Percentiles rank a stretch among this genome's conserved stretches.
phyloP scores from a whole-genome alignment of 2,329 filamentous ascomycete genomes.

The Elsinoe necatrix region DNA sequence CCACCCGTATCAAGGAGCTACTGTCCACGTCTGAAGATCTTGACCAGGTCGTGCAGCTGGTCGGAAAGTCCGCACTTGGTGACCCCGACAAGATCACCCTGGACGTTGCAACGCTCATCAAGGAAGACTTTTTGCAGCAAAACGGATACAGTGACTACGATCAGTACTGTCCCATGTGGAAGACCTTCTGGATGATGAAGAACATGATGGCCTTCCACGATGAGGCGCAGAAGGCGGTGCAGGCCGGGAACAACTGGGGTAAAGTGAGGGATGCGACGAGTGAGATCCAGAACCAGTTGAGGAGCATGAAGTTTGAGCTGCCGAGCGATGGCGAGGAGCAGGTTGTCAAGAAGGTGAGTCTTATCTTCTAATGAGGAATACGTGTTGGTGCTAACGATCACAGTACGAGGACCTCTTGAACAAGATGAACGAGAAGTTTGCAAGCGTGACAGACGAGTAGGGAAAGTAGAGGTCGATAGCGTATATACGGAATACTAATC shows the following conservation, averaged over 20 bases:
- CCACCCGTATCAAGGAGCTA: constrained; percentile 88
- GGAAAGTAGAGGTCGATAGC: constrained; percentile 3
- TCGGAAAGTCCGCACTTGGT: constrained; percentile 92
- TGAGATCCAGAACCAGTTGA: constrained; percentile 75
- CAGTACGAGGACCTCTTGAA: constrained; percentile 90
- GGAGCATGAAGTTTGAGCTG: constrained; percentile 94
- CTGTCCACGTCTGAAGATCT: constrained; percentile 93
- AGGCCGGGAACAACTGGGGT: constrained; percentile 81
- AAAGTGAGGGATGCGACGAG: constrained; percentile 87
- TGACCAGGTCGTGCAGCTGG: constrained; percentile 96
- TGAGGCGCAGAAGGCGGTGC: constrained; percentile 89
- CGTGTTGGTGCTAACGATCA: constrained; percentile 33
- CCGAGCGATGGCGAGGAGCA: constrained; percentile 74
- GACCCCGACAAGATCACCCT: constrained; percentile 98
- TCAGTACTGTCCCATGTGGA: constrained; percentile 98
- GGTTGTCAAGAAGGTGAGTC: constrained; percentile 70
- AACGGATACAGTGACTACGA: constrained; percentile 99
- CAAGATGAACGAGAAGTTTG: constrained; percentile 94
- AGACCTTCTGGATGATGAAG: constrained; percentile 99
- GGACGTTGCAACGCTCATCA: constrained; percentile 81
- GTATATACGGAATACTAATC: no score
- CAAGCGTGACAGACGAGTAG: constrained; percentile 90
- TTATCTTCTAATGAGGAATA: not conserved
- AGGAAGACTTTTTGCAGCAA: constrained; percentile 98
- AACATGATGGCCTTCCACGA: constrained; percentile 97